Base-by-base conservation (phyloP, 257 asterid species). In the Plantago major region DNA sequence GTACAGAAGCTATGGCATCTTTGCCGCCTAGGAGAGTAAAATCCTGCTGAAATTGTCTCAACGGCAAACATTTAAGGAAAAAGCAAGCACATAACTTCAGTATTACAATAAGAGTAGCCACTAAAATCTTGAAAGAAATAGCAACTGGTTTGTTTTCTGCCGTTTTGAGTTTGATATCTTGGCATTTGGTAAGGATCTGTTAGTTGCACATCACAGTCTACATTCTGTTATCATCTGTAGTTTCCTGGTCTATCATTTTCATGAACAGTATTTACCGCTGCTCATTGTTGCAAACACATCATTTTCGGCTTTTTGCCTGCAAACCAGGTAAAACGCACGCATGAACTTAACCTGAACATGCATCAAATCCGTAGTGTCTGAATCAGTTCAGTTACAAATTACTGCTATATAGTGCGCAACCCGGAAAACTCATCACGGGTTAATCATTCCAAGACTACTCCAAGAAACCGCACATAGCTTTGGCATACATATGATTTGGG, bases 121-220 rank as follows among this genome's bases (percentile, higher is more conserved):
- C 45, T 28, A 46, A 44, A 22, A 3, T 19, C 60, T 40, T 10
- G 46, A 46, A 38, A 10, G 19, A 43, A 33, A 43, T 73, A 42
- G 58, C 13, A 26, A 47, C 52, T 28, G 15, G 30, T 50, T 15
- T 12, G 38, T 15, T 17, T 0, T 49, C 47, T 54, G 61, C 46
- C 33, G 22, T 62, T 45, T 33, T 26, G 46, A 48, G 30, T 62
- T 38, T 49, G 73, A 68, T 51, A 59, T 30, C 49, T 63, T 64
- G 73, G 72, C 66, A 37, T 65, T 66, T 63, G 44, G 7, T 17
- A 40, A 16, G 44, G 47, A 63, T n/a, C 72, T 14, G 2, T 47
- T 62, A 59, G 65, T 70, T 72, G 66, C 22, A 60, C 66, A 60
- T 78, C 76, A 60, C 58, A 71, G 11, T 74, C 84, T 67, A 12